These are phyloP conservation scores for Colletotrichum orchidophilum DNA, from an alignment of 2,329 filamentous ascomycete species.

Conservation along the genomic window DNA sequence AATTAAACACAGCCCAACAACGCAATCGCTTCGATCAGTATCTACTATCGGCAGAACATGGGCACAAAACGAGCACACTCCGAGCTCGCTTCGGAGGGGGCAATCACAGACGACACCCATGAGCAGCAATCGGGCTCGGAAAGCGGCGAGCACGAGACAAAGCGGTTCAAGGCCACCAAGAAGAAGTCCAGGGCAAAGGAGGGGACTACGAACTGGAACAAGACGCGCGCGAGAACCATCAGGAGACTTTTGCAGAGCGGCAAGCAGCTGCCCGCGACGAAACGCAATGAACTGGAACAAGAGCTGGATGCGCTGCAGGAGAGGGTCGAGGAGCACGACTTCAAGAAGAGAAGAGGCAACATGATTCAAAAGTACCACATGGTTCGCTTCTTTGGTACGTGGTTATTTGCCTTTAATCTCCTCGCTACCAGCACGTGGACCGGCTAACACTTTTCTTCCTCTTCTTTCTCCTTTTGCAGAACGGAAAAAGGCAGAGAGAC, in stretches of 20 bases:
- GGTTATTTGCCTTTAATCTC: neutral
- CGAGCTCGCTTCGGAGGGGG: slow-evolving; percentile 32
- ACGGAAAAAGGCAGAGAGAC: slow-evolving; percentile 75
- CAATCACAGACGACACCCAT: slow-evolving; percentile 13
- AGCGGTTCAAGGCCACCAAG: slow-evolving; percentile 44
- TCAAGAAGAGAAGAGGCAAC: slow-evolving; percentile 69
- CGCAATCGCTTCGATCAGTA: neutral
- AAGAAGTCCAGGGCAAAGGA: slow-evolving; percentile 56
- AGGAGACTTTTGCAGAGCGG: slow-evolving; percentile 71
- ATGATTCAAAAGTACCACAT: slow-evolving; percentile 87
- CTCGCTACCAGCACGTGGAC: neutral
- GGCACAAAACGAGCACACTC: slow-evolving; percentile 41
- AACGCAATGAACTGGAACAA: slow-evolving; percentile 75
- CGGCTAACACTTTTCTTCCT: neutral
- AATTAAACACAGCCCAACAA: neutral
- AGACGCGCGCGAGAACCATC: slow-evolving; percentile 77
- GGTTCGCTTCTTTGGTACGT: slow-evolving; percentile 82
- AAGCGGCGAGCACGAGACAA: slow-evolving; percentile 39
- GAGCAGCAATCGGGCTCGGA: slow-evolving; percentile 31
- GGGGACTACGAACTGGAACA: slow-evolving; percentile 67
- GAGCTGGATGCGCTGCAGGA: slow-evolving; percentile 74
- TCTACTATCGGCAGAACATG: slow-evolving; percentile 35
- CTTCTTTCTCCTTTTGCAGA: slow-evolving; percentile 54
- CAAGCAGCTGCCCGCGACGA: slow-evolving; percentile 72
- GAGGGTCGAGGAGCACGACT: slow-evolving; percentile 67